Base-by-base conservation (phyloP, 1,139 yeast genomes). In the Kluyveromyces sp. region DNA sequence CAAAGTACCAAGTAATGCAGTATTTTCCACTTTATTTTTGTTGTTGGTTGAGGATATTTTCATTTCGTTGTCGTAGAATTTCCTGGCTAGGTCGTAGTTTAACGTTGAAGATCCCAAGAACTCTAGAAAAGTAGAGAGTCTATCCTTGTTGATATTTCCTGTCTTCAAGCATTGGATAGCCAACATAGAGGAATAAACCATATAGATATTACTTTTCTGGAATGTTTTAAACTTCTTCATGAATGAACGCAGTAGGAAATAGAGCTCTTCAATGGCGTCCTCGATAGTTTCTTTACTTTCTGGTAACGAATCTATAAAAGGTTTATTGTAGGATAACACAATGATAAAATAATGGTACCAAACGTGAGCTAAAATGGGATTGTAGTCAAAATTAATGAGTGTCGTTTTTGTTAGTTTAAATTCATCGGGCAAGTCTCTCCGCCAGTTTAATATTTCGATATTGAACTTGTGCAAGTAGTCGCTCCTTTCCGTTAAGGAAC, bases 321-420 rank as follows among this genome's bases (percentile, higher is more conserved):
- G 83, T 33, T 81, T 67, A 56, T 79, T 79, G 38, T 79, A 68
- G 53, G 82, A 78, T 10, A 78, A 66, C 3, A 77, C 57, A n/a
- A 77, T 67, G 30, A 79, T 72, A 53, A 77, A 78, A 56, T 77
- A 79, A 56, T 77, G 79, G 56, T 74, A 78, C 50, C 80, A 64
- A 8, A 77, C 73, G 46, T 78, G 70, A 48, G 78, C 69, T 26
- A 71, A 62, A 0, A 80, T 75, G 1, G 82, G 81, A 51, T 77
- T 75, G 41, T 56, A 53, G 46, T 69, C 75, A 2, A 74, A 72
- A 25, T 72, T 64, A 36, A 60, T 58, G 29, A 78, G 60, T 15
- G 63, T 60, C 4, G 60, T 56, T 40, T 69, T 65, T 48, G 72
- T 67, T 80, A 82, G 77, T 47, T 64, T 65, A 31, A 77, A 60